These are phyloP conservation scores for Verbascum thapsus DNA, from an alignment of 257 asterid genomes.

Conservation along the genomic window DNA sequence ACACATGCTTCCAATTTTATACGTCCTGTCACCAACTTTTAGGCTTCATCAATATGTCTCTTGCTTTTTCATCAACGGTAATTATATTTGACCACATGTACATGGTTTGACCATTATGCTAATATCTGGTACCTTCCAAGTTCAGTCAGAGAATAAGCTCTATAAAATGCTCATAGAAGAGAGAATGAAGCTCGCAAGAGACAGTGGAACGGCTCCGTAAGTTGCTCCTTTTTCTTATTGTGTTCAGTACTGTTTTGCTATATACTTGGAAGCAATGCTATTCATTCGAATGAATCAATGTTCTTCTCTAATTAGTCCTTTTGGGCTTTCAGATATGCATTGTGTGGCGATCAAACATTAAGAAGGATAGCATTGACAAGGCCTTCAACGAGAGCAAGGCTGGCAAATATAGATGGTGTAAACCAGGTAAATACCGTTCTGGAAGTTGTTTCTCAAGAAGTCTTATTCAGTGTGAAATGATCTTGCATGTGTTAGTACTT, in stretches of 20 bases:
- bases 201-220: conserved; percentile 86
- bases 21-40: conserved; percentile 1
- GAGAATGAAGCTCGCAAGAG: conserved; percentile 85
- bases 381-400: conserved; percentile 93
- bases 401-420: conserved; percentile 94
- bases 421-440: conserved; percentile 66
- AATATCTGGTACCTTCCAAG: conserved; percentile 25
- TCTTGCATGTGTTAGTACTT: conserved; percentile 4
- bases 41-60: too few relatives aligned
- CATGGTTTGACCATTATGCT: conserved; percentile 28
- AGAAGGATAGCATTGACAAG: conserved; percentile 73
- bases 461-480: conserved; percentile 13
- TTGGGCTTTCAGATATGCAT: conserved; percentile 72
- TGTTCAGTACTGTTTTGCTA: conserved; percentile 20
- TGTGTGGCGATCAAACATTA: conserved; percentile 91
- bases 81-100: too few relatives aligned
- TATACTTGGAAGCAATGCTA: conserved; percentile 5
- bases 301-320: conserved; percentile 21
- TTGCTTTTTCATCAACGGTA: conserved; percentile 9
- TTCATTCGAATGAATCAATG: neutral
- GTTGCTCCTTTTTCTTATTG: conserved; percentile 30
- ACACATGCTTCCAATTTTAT: conserved; percentile 12
- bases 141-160: conserved; percentile 74
- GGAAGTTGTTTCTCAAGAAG: conserved; percentile 14
- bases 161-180: conserved; percentile 75